These are phyloP conservation scores for Huntiella bhutanensis DNA, from an alignment of 2,329 filamentous ascomycete genomes.

Conservation along the genomic window DNA sequence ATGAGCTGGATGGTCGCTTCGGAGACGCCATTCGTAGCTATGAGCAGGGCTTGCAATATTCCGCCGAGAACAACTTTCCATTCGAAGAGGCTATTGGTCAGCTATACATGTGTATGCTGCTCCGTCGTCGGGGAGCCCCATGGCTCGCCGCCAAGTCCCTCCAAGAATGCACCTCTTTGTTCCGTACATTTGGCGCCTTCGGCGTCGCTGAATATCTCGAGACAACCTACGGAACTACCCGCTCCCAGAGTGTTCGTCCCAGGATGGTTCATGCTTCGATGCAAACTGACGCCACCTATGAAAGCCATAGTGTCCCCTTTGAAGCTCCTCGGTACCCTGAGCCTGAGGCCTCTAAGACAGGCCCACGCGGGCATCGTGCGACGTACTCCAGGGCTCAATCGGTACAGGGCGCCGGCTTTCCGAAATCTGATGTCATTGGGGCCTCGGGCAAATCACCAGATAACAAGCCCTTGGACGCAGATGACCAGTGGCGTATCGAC, in stretches of 20 bases:
- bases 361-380: neutral
- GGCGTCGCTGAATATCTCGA: conserved; percentile 52
- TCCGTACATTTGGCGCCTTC: conserved; percentile 47
- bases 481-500: conserved; percentile 4
- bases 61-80: conserved; percentile 43
- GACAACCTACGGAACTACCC: conserved; percentile 45
- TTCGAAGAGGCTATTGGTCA: conserved; percentile 58
- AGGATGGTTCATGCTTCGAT: neutral
- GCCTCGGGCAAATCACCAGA: too few relatives aligned
- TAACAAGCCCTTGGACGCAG: neutral
- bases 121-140: conserved; percentile 44
- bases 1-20: conserved; percentile 40
- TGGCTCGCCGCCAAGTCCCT: conserved; percentile 52
- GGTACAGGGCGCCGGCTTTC: neutral
- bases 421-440: too few relatives aligned
- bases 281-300: conserved; percentile 33
- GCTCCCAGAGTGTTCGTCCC: neutral
- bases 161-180: conserved; percentile 47
- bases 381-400: conserved; percentile 6
- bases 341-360: neutral
- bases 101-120: conserved; percentile 54
- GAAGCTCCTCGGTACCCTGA: neutral
- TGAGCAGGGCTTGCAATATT: conserved; percentile 54
- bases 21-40: conserved; percentile 43
- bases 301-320: neutral